phyloP scores from a whole-genome alignment of 2,329 filamentous ascomycete species.

The Lachnellula cervina region DNA sequence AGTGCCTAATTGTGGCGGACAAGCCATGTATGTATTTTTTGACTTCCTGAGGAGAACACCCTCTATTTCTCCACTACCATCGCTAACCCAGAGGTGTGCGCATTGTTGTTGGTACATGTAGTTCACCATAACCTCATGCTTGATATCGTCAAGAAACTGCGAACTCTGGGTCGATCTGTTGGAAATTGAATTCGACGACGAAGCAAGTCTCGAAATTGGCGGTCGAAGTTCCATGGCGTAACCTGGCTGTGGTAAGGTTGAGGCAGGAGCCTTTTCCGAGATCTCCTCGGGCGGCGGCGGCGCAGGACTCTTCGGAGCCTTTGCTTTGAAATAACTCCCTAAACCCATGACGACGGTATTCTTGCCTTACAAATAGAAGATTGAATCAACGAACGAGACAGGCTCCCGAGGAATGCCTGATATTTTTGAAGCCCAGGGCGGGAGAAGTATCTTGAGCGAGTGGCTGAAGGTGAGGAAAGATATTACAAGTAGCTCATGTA shows the following conservation, averaged over 20 bases:
- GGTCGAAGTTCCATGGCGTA: constrained; percentile 47
- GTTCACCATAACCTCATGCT: constrained; percentile 79
- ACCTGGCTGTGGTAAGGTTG: constrained; percentile 22
- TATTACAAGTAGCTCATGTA: constrained; percentile 19
- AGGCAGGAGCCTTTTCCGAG: constrained; percentile 21
- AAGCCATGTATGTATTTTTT: constrained; percentile 66
- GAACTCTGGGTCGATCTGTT: constrained; percentile 44
- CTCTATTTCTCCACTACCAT: constrained; percentile 62
- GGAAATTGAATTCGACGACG: constrained; percentile 49
- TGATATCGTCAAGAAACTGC: constrained; percentile 64
- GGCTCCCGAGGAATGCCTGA: constrained; percentile 3
- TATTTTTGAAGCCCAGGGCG: not conserved
- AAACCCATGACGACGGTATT: constrained; percentile 49
- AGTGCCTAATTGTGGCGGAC: constrained; percentile 58
- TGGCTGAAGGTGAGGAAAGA: constrained; percentile 19
- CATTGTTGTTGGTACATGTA: constrained; percentile 79
- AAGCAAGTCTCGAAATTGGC: constrained; percentile 44
- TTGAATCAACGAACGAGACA: constrained; percentile 11
- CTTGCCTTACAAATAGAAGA: constrained; percentile 13
- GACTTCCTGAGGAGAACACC: constrained; percentile 68
- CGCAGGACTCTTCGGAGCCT: constrained; percentile 42
- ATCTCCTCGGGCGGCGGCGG: constrained; percentile 12
- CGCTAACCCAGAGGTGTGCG: constrained; percentile 66
- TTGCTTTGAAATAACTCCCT: constrained; percentile 57
- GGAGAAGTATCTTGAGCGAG: constrained; percentile 21